Evolutionary conservation across 352 stramenopile genomes (phyloP), one percentile per base, ranked within the genome.

Genomic region (Pseudoperonospora humuli): DNA sequence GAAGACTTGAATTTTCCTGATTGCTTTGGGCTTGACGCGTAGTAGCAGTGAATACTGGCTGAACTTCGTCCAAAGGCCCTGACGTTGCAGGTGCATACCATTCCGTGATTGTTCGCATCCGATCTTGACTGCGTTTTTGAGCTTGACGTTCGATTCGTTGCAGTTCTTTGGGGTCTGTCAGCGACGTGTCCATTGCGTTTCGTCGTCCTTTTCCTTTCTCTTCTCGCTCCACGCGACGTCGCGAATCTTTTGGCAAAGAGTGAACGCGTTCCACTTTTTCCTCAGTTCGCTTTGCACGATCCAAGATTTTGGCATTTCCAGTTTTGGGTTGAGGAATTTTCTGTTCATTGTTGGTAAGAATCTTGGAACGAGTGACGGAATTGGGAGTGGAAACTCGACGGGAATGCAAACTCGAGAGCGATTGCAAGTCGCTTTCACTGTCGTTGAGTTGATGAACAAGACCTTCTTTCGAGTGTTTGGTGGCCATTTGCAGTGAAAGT

Each of bases 141-240:
- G 42, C 51, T 9, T 61, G 44, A 8, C 32, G 38, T 25, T 78
- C 69, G 20, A 66, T 44, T 1, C 54, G 57, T n/a, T 47, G 42
- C 4, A 86, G 49, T 11, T 57, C 34, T n/a, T 50, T 55, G 4
- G 54, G 47, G 0, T 61, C 54, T 0, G 67, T 62, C 14, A 86
- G 40, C 75, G 71, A 86, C 21, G 59, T 61, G 18, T 61, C 62
- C 71, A 84, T 84, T 54, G 83, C 70, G 8, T 33, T 45, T 15
- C 63, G 53, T 7, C 75, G 67, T 9, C 45, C 47, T 13, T 67
- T 49, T 17, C 75, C 64, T 34, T 82, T 72, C 1, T 52, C 59
- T 28, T 86, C 71, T 47, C 71, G 64, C 24, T 83, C 61, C 2
- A 61, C 62, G 20, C 62, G 60, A 1, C 70, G 61, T 24, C 67